Evolutionary conservation across 768 basidiomycete species (phyloP), one percentile per base, ranked within the genome.

Genomic region (Mycena crocata): DNA sequence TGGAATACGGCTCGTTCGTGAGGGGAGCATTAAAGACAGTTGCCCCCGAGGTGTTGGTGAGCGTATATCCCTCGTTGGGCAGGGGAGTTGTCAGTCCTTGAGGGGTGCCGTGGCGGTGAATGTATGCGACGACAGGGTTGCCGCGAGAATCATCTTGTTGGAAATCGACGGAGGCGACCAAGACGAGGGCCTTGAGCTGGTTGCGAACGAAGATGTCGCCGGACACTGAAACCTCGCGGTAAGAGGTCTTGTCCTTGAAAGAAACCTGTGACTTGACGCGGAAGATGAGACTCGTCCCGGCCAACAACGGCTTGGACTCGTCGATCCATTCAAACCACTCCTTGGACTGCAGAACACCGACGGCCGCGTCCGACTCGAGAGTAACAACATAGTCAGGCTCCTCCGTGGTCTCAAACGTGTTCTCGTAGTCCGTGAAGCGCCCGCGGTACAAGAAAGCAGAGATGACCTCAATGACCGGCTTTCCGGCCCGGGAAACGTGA

Each of bases 321-420:
- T 97, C 91, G 56, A 93, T 90, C 97, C 96, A 99, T 54, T 91
- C 90, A 80, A 99, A 96, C 98, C 98, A 99, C 76, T 97, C 93
- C 83, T 99, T 99, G 49, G 94, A 94, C 75, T 93, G 89, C 8
- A 99, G 83, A 21, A 99, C 94, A 44, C 95, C 96, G 69, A 98
- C 90, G 34, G 86, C 87, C 3, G 95, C 93, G 69, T 95, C 91
- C 7, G 85, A 90, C 35, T 85, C 82, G 64, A 98, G 75, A 37
- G 90, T 84, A 21, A 99, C 91, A 31, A 89, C 76, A 78, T 97
- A 98, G 70, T 96, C 94, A 0, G 93, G 90, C 76, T 98, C 96
- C 67, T 95, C 91, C 46, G 91, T 85, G 15, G 90, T 91, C 79
- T 98, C 95, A 79, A 99, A 99, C 0, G 98, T 99, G 82, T 98